These are phyloP conservation scores for Pachysandra terminalis DNA, from an alignment of 164 flowering plant species.

Conservation along the genomic window DNA sequence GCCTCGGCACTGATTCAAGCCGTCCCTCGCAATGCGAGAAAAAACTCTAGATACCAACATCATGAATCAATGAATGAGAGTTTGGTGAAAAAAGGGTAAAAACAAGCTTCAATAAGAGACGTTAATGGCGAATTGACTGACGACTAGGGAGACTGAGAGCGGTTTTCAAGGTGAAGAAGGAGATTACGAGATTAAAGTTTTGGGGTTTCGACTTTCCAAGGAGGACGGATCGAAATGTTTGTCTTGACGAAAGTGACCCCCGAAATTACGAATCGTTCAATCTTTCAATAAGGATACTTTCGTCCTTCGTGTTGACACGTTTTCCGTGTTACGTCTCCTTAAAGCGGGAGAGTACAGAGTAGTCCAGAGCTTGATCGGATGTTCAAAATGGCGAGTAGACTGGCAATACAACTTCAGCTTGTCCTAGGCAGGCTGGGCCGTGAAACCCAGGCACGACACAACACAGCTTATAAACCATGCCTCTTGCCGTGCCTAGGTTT, in stretches of 20 bases:
- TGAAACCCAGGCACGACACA: too few species aligned
- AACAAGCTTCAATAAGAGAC: neutral
- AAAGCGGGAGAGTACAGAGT: neutral
- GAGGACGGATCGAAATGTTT: neutral
- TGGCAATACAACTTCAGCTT: too few species aligned
- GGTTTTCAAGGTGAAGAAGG: neutral
- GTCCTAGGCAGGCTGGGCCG: too few species aligned
- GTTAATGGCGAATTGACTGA: slow-evolving; percentile 20
- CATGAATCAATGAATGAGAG: neutral
- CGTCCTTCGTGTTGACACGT: neutral
- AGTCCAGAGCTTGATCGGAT: too few species aligned
- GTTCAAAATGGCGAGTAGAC: too few species aligned
- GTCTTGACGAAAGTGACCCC: neutral
- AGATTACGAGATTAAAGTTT: too few species aligned
- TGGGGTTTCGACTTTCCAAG: too few species aligned
- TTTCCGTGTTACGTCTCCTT: too few species aligned
- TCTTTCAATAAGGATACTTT: neutral
- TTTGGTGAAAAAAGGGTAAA: neutral
- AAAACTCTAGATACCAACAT: slow-evolving; percentile 44
- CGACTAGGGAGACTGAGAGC: too few species aligned
- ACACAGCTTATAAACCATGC: too few species aligned
- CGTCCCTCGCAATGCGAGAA: slow-evolving; percentile 30
- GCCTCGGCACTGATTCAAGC: slow-evolving; percentile 21
- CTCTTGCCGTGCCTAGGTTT: too few species aligned
- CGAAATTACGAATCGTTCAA: too few species aligned